These are phyloP conservation scores for Cyclotella sp. DNA, from an alignment of 108 stramenopile species.

Conservation along the genomic window DNA sequence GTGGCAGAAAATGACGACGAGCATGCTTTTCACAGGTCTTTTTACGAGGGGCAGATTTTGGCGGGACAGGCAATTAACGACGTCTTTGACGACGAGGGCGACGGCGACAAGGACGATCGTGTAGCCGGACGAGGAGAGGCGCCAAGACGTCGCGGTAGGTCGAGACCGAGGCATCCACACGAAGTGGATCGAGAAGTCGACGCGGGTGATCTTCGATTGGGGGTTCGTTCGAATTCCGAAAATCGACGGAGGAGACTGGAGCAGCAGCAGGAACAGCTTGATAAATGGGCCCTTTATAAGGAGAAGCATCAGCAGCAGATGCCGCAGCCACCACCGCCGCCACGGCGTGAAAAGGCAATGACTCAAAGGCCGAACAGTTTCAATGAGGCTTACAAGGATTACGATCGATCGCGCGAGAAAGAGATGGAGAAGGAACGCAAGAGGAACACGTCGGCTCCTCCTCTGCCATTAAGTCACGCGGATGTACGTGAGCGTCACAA, in stretches of 20 bases:
- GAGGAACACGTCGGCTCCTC: no score
- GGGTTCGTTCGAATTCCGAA: background rate
- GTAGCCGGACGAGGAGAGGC: no score
- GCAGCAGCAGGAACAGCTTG: conserved; percentile 8
- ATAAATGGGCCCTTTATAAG: background rate
- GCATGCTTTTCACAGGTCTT: background rate
- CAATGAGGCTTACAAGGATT: background rate
- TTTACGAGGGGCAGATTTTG: background rate
- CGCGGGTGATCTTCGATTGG: background rate
- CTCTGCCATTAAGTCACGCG: no score
- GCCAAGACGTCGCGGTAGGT: no score
- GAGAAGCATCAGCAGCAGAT: conserved; percentile 1
- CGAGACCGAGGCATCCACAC: background rate
- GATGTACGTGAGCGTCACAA: no score
- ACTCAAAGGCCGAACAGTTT: background rate
- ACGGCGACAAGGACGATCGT: no score
- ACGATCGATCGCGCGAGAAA: background rate
- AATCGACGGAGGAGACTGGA: background rate
- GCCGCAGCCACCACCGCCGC: background rate
- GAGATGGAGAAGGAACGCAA: no score
- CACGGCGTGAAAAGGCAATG: background rate
- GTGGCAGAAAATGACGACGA: conserved; percentile 8
- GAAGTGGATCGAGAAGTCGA: conserved; percentile 6
- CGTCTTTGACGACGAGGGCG: no score
- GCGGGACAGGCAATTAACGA: background rate